These are phyloP conservation scores for Neurospora sp. DNA, from an alignment of 495 filamentous ascomycete genomes.

Conservation along the genomic window DNA sequence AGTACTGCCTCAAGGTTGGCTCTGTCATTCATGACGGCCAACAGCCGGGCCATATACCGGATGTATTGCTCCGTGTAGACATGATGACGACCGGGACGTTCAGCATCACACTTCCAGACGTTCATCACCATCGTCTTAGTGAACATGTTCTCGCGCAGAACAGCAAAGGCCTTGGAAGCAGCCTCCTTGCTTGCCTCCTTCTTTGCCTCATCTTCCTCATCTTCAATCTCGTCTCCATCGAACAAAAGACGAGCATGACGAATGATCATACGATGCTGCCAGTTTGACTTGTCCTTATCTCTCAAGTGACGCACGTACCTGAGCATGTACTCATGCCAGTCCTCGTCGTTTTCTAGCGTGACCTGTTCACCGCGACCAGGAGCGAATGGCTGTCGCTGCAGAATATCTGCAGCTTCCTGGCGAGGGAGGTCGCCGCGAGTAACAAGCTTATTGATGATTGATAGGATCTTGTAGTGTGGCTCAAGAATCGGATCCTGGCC, in stretches of 20 bases:
- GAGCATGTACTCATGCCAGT: slow-evolving; percentile 70
- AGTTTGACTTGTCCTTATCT: slow-evolving; percentile 84
- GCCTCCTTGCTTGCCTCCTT: slow-evolving; percentile 11
- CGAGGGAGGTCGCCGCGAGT: slow-evolving; percentile 31
- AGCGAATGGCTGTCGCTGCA: slow-evolving; percentile 37
- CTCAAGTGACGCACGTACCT: slow-evolving; percentile 64
- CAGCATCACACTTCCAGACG: slow-evolving; percentile 92
- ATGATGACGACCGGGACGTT: slow-evolving; percentile 84
- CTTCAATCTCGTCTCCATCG: slow-evolving; percentile 17
- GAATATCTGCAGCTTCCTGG: slow-evolving; percentile 33
- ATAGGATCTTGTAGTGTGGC: slow-evolving; percentile 92
- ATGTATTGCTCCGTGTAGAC: slow-evolving; percentile 91
- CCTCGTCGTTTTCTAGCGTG: slow-evolving; percentile 39
- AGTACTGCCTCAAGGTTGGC: slow-evolving; percentile 70
- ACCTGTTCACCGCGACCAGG: slow-evolving; percentile 26
- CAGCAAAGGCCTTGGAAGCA: slow-evolving; percentile 54
- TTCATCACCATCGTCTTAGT: slow-evolving; percentile 91
- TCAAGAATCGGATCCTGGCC: slow-evolving; percentile 81
- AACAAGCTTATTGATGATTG: slow-evolving; percentile 77
- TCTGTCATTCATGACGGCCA: slow-evolving; percentile 68
- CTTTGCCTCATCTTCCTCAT: slow-evolving; percentile 19
- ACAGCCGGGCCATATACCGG: slow-evolving; percentile 63
- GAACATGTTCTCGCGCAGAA: slow-evolving; percentile 79
- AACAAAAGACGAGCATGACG: slow-evolving; percentile 72
- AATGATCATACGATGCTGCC: slow-evolving; percentile 90